phyloP scores from a whole-genome alignment of 805 yeast genomes.

The Priceomyces haplophilus region DNA sequence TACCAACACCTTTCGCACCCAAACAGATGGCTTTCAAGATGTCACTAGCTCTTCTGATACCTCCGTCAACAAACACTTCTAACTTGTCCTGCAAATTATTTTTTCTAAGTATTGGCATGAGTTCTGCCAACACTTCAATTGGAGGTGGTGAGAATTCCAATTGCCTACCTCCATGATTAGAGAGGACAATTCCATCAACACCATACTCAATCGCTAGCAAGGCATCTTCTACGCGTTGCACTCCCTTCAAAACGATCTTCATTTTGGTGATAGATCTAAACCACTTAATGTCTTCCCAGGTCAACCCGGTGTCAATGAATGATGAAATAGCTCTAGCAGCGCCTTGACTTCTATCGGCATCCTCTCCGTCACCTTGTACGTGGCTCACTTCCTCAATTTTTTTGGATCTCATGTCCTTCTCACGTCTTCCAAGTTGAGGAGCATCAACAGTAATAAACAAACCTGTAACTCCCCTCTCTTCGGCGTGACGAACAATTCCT shows the following conservation, averaged over 20 bases:
- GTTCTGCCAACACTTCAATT: slow-evolving; percentile 57
- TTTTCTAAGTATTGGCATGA: slow-evolving; percentile 43
- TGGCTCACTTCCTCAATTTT: slow-evolving; percentile 45
- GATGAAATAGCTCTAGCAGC: slow-evolving; percentile 86
- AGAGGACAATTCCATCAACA: slow-evolving; percentile 60
- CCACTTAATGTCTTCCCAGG: slow-evolving; percentile 41
- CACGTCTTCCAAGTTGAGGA: slow-evolving; percentile 87
- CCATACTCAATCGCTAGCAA: slow-evolving; percentile 56
- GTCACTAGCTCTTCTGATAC: slow-evolving; percentile 74
- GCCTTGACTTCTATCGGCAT: slow-evolving; percentile 69
- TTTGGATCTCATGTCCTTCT: slow-evolving; percentile 76
- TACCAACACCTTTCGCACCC: slow-evolving; percentile 74
- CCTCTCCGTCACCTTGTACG: slow-evolving; percentile 49
- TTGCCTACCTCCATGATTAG: slow-evolving; percentile 77
- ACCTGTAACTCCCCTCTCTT: slow-evolving; percentile 71
- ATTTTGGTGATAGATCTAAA: slow-evolving; percentile 35
- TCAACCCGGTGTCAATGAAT: slow-evolving; percentile 54
- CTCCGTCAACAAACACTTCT: slow-evolving; percentile 73
- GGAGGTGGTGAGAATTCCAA: slow-evolving; percentile 62
- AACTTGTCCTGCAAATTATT: slow-evolving; percentile 45
- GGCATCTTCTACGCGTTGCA: slow-evolving; percentile 66
- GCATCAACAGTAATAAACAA: slow-evolving; percentile 90
- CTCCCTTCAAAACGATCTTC: slow-evolving; percentile 55
- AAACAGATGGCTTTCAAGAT: slow-evolving; percentile 71
- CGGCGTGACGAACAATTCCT: slow-evolving; percentile 66